A percentile compares a stretch with the other conserved stretches of the same genome.
phyloP scores from a whole-genome alignment of 768 basidiomycete species.

The Phlegmacium glaucopus region DNA sequence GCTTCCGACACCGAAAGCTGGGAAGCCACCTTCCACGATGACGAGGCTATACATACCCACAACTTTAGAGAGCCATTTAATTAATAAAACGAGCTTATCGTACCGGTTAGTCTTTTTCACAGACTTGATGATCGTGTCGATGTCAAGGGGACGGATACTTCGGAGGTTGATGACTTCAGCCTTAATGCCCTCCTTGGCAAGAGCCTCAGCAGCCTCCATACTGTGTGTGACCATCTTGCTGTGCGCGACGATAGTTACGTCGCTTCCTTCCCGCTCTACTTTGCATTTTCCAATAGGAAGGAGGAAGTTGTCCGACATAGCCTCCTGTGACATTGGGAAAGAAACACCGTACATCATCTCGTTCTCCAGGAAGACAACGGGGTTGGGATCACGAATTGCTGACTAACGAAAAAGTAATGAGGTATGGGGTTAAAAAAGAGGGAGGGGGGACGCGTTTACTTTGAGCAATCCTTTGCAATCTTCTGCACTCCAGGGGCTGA shows the following conservation, averaged over 20 bases:
- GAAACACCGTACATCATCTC: slow-evolving; percentile 98
- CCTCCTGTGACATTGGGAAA: slow-evolving; percentile 95
- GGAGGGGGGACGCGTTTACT: slow-evolving; percentile 38
- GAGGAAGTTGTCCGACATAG: slow-evolving; percentile 92
- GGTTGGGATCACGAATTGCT: slow-evolving; percentile 98
- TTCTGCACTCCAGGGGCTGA: slow-evolving; percentile 97
- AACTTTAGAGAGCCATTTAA: not conserved
- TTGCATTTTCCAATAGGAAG: slow-evolving; percentile 98
- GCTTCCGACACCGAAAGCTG: slow-evolving; percentile 95
- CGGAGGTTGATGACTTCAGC: slow-evolving; percentile 98
- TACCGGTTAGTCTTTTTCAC: slow-evolving; percentile 99
- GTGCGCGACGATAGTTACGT: slow-evolving; percentile 96
- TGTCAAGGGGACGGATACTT: slow-evolving; percentile 94
- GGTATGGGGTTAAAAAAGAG: not conserved
- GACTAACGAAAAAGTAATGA: slow-evolving; percentile 43
- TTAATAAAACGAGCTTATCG: slow-evolving; percentile 13
- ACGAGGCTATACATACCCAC: slow-evolving; percentile 55
- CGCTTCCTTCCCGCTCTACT: slow-evolving; percentile 88
- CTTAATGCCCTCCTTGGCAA: slow-evolving; percentile 96
- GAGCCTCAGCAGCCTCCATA: slow-evolving; percentile 87
- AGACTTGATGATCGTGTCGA: slow-evolving; percentile 93
- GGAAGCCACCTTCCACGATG: slow-evolving; percentile 98
- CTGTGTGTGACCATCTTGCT: slow-evolving; percentile 97
- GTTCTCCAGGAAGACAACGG: slow-evolving; percentile 98
- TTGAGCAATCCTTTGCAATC: slow-evolving; percentile 99